phyloP scores from a whole-genome alignment of 2,329 filamentous ascomycete species.

The Pseudocercospora musae region DNA sequence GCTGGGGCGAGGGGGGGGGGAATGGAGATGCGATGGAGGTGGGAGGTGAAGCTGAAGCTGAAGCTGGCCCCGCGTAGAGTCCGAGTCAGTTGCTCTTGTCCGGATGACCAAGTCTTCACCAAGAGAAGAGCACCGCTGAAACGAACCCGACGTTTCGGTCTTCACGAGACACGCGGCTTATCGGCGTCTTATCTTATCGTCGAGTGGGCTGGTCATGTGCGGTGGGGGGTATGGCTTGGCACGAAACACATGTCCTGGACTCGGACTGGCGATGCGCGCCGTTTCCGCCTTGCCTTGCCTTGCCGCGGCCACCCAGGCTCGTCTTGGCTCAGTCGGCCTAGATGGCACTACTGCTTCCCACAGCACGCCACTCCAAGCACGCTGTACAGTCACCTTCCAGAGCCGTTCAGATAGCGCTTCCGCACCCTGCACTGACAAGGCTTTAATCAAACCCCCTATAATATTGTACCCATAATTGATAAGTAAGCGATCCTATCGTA shows the following conservation, averaged over 20 bases:
- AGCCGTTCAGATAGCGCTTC: too few relatives aligned
- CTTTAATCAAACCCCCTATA: too few relatives aligned
- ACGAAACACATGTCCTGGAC: too few relatives aligned
- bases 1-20: not conserved
- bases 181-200: constrained; percentile 2
- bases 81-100: constrained; percentile 2
- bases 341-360: not conserved
- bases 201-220: not conserved
- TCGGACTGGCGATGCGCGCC: not conserved
- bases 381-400: not conserved
- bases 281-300: too few relatives aligned
- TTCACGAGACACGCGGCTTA: constrained; percentile 3
- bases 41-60: not conserved
- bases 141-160: not conserved
- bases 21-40: not conserved
- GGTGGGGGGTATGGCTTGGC: not conserved
- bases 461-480: too few relatives aligned
- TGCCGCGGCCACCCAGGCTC: not conserved
- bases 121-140: not conserved
- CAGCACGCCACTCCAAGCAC: not conserved
- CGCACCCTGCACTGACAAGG: too few relatives aligned
- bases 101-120: not conserved
- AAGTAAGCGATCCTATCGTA: too few relatives aligned
- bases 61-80: constrained; percentile 1
- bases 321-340: not conserved